Conservation (phyloP, 2,329 filamentous ascomycete genomes). For the Plenodomus tracheiphilus region DNA sequence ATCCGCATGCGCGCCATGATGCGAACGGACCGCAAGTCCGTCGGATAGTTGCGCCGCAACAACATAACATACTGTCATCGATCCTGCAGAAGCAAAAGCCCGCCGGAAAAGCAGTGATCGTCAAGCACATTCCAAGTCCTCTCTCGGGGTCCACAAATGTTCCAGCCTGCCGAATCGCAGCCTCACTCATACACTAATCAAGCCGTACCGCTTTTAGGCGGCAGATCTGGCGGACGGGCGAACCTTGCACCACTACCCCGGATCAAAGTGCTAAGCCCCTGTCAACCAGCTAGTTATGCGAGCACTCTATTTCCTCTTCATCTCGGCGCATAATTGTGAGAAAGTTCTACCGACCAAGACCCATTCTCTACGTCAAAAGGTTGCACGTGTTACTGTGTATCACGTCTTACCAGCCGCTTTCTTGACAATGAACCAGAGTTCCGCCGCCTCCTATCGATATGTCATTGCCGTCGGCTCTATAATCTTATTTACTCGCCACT, state of each 20-base stretch:
- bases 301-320: constrained; percentile 37
- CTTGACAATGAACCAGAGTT: too few species aligned
- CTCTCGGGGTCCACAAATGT: too few species aligned
- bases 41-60: constrained; percentile 25
- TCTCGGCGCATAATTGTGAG: constrained; percentile 21
- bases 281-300: constrained; percentile 27
- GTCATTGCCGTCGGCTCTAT: too few species aligned
- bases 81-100: too few species aligned
- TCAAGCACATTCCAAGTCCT: neutral
- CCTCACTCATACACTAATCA: neutral
- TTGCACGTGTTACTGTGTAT: too few species aligned
- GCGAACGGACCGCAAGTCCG: constrained; percentile 38
- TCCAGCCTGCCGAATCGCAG: neutral
- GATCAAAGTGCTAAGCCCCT: constrained; percentile 17
- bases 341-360: constrained; percentile 11
- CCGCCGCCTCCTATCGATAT: too few species aligned
- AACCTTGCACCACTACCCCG: constrained; percentile 16
- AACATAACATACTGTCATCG: too few species aligned
- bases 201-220: constrained; percentile 22
- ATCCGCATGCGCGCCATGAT: constrained; percentile 1
- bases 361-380: too few species aligned
- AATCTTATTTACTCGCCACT: too few species aligned
- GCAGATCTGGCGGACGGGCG: constrained; percentile 15
- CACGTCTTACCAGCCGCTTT: too few species aligned
- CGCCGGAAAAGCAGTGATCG: constrained; percentile 30